Evolutionary conservation across 2,329 filamentous ascomycete genomes (phyloP).

Genomic region (Fusarium mangiferae): DNA sequence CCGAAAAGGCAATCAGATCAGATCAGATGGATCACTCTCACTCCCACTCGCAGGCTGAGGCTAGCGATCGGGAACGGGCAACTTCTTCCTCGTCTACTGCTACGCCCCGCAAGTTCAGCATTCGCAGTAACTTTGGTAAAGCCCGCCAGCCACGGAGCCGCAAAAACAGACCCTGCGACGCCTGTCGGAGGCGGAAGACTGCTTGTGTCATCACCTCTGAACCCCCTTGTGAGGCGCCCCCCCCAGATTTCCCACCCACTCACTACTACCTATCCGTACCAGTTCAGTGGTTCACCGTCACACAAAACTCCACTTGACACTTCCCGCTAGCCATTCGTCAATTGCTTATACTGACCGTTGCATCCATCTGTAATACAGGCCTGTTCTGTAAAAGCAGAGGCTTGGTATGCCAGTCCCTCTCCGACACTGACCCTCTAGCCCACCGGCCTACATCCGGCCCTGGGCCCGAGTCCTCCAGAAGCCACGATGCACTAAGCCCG

Average conservation of each 20-base stretch:
- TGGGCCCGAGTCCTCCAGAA: conserved; percentile 8
- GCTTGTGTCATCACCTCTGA: conserved; percentile 57
- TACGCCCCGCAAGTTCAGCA: conserved; percentile 51
- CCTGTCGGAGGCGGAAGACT: conserved; percentile 57
- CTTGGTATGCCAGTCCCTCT: conserved; percentile 48
- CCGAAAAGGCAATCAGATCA: background rate
- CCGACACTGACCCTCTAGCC: conserved; percentile 25
- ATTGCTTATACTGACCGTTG: conserved; percentile 17
- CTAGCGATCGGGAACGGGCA: conserved; percentile 4
- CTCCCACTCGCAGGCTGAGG: conserved; percentile 4
- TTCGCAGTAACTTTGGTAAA: conserved; percentile 55
- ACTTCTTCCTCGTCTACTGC: conserved; percentile 12
- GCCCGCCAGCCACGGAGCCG: conserved; percentile 55
- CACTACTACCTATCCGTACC: background rate
- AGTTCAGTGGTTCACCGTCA: background rate
- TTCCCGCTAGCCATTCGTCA: conserved; percentile 4
- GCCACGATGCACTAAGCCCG: conserved; percentile 11
- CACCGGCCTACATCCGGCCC: background rate
- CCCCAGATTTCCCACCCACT: background rate
- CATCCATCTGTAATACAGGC: conserved; percentile 35
- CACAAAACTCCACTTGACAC: conserved; percentile 1
- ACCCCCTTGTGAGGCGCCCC: conserved; percentile 54
- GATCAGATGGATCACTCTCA: conserved; percentile 16
- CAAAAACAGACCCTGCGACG: conserved; percentile 59
- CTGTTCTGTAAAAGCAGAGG: conserved; percentile 50